Evolutionary conservation across 768 basidiomycete species (phyloP).

Genomic region (Trametes maxima): DNA sequence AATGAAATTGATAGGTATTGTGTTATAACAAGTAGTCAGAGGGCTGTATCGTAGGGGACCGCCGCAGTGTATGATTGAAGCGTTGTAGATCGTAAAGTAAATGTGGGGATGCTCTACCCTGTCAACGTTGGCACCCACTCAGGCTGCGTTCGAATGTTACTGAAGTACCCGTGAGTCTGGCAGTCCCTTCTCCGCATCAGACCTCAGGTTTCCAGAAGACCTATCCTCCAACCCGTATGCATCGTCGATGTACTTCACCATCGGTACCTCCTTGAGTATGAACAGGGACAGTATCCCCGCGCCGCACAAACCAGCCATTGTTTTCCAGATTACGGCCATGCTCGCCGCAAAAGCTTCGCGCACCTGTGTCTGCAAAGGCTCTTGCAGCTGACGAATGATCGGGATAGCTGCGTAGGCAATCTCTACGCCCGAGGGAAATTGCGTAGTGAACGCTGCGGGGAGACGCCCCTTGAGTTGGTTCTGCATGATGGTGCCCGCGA

Average conservation of each 20-base stretch:
- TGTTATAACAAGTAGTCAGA: too few species aligned
- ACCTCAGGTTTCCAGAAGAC: neutral
- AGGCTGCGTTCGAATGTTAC: too few species aligned
- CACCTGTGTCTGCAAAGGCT: constrained; percentile 38
- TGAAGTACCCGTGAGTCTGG: neutral
- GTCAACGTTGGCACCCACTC: too few species aligned
- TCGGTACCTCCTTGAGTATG: constrained; percentile 35
- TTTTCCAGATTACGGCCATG: constrained; percentile 45
- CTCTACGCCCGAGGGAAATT: constrained; percentile 41
- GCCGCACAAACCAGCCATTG: constrained; percentile 43
- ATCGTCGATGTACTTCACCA: constrained; percentile 23
- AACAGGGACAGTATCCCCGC: constrained; percentile 40
- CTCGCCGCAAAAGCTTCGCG: constrained; percentile 45
- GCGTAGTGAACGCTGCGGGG: constrained; percentile 39
- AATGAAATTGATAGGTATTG: too few species aligned
- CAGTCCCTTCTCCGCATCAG: neutral
- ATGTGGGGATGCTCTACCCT: too few species aligned
- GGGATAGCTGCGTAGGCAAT: constrained; percentile 53
- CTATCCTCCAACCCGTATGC: constrained; percentile 16
- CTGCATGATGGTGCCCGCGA: constrained; percentile 53
- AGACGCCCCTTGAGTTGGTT: constrained; percentile 48
- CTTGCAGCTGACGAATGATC: constrained; percentile 37
- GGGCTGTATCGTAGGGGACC: too few species aligned
- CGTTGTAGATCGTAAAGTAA: too few species aligned
- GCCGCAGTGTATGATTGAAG: too few species aligned